phyloP scores from a whole-genome alignment of 371 early-diverging fungal genomes.

The Batrachochytrium dendrobatidis region DNA sequence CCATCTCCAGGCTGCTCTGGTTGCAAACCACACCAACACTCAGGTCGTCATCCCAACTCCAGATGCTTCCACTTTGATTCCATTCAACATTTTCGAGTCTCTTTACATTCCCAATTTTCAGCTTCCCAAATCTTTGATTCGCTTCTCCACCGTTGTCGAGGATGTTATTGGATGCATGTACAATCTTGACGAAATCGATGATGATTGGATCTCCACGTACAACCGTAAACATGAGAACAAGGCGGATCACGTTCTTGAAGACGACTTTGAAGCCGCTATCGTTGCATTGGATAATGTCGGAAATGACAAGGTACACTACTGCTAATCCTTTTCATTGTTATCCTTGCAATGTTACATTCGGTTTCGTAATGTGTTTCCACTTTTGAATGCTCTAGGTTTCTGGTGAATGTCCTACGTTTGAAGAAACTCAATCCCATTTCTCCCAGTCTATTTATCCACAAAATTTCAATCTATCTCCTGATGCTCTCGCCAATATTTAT shows the following conservation, averaged over 20 bases:
- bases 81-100: conserved; percentile 53
- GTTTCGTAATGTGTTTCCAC: background rate
- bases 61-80: conserved; percentile 62
- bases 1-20: conserved; percentile 90
- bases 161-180: conserved; percentile 76
- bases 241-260: conserved; percentile 39
- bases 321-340: background rate
- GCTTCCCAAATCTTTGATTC: conserved; percentile 71
- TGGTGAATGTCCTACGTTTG: conserved; percentile 23
- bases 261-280: conserved; percentile 74
- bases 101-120: conserved; percentile 62
- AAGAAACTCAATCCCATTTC: conserved; percentile 15
- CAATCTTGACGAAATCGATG: conserved; percentile 82
- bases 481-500: conserved; percentile 20
- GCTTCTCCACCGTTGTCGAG: conserved; percentile 84
- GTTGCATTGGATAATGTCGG: conserved; percentile 58
- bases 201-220: conserved; percentile 52
- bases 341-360: background rate
- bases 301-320: conserved; percentile 33
- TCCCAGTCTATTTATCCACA: background rate
- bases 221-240: conserved; percentile 6
- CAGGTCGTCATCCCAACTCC: conserved; percentile 80
- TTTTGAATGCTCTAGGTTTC: conserved; percentile 14
- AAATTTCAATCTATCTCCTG: background rate
- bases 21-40: conserved; percentile 34